Conservation (phyloP, 75 land plant genomes). For the Pinus albicaulis region DNA sequence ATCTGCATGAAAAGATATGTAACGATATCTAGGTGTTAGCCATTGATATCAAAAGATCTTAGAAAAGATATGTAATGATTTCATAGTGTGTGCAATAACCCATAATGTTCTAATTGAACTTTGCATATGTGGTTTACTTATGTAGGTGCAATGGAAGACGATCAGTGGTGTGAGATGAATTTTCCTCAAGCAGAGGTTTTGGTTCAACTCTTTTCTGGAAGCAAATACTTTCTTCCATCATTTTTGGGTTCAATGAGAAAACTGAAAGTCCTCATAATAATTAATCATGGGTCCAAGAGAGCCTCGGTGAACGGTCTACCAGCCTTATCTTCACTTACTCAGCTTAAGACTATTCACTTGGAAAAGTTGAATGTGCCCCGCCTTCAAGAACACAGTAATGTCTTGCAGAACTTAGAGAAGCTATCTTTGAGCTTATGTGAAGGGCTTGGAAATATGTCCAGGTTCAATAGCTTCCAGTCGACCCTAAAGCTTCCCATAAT, state of each 20-base stretch:
- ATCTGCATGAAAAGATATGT: no score
- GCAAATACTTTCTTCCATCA: slow-evolving; percentile 46
- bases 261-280: slow-evolving; percentile 40
- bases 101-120: no score
- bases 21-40: no score
- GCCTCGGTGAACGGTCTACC: slow-evolving; percentile 34
- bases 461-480: slow-evolving; percentile 11
- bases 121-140: not conserved
- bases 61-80: no score
- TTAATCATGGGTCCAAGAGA: slow-evolving; percentile 24
- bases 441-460: slow-evolving; percentile 13
- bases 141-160: slow-evolving; percentile 55
- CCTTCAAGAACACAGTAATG: slow-evolving; percentile 11
- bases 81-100: no score
- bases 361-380: slow-evolving; percentile 43
- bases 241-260: slow-evolving; percentile 49
- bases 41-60: no score
- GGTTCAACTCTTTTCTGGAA: slow-evolving; percentile 38
- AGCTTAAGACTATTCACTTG: slow-evolving; percentile 51
- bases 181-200: slow-evolving; percentile 64
- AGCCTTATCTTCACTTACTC: slow-evolving; percentile 26
- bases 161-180: slow-evolving; percentile 47
- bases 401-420: slow-evolving; percentile 28
- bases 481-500: slow-evolving; percentile 37
- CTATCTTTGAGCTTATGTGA: slow-evolving; percentile 51